A percentile compares a stretch with the other conserved stretches of the same genome.
Conservation (phyloP, 1,284 basidiomycete species). For the Neotropicomus parvogracilis region DNA sequence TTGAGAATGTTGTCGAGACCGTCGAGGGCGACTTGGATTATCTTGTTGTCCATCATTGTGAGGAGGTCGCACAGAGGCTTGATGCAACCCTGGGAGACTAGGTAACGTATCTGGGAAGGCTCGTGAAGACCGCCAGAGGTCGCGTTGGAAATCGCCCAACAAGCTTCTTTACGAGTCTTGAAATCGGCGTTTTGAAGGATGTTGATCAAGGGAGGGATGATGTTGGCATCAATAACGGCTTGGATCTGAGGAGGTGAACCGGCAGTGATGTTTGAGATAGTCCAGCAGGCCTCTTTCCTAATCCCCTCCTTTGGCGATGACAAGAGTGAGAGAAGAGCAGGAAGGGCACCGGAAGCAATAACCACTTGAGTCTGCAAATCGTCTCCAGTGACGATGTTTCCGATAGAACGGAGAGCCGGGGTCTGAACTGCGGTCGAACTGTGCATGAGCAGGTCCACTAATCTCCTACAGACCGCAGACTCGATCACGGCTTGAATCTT, state of each 20-base stretch:
- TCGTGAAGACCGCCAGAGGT: conserved; percentile 97
- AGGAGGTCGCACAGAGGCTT: conserved; percentile 97
- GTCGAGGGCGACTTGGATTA: conserved; percentile 97
- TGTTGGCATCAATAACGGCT: conserved; percentile 82
- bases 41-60: conserved; percentile 99
- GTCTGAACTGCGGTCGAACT: conserved; percentile 98
- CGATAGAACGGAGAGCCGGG: conserved; percentile 94
- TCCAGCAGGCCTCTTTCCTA: conserved; percentile 98
- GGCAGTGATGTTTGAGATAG: conserved; percentile 98
- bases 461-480: conserved; percentile 93
- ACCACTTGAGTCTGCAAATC: conserved; percentile 99
- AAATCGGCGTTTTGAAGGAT: conserved; percentile 98
- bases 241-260: conserved; percentile 97
- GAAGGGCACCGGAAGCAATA: conserved; percentile 93
- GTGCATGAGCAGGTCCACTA: conserved; percentile 98
- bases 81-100: conserved; percentile 97
- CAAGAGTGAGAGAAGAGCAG: conserved; percentile 87
- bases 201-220: conserved; percentile 97
- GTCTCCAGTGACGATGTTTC: conserved; percentile 98
- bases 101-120: conserved; percentile 96
- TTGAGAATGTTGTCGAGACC: conserved; percentile 99
- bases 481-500: conserved; percentile 99
- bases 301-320: conserved; percentile 97
- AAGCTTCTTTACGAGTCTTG: conserved; percentile 99
- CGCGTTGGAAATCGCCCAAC: conserved; percentile 99